Evolutionary conservation across 2,329 filamentous ascomycete species (phyloP).

Genomic region (Neopestalotiopsis clavispora): DNA sequence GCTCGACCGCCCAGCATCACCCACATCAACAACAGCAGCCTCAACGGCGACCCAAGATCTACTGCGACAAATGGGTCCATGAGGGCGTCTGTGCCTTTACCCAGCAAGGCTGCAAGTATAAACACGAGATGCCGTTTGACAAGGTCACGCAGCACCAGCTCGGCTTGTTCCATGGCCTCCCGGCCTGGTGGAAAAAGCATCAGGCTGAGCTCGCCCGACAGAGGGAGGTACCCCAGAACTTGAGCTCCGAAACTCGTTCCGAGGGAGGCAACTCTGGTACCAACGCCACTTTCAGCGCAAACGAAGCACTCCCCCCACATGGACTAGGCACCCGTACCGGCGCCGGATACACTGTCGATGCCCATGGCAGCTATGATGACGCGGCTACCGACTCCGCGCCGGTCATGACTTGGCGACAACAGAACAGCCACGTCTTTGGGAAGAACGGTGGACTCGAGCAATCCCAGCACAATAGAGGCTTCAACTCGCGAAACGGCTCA

Average conservation of each 20-base stretch:
- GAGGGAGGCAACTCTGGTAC: background rate
- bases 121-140: constrained; percentile 86
- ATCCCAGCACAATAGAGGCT: background rate
- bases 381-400: background rate
- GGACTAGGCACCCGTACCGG: background rate
- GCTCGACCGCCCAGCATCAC: background rate
- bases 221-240: constrained; percentile 28
- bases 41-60: constrained; percentile 62
- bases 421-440: constrained; percentile 5
- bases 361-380: background rate
- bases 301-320: background rate
- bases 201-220: constrained; percentile 48
- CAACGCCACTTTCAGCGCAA: background rate
- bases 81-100: constrained; percentile 84
- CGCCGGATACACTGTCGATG: background rate
- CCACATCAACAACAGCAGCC: constrained; percentile 6
- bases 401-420: constrained; percentile 1
- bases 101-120: constrained; percentile 86
- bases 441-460: background rate
- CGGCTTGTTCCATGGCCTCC: constrained; percentile 72
- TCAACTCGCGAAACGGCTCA: background rate
- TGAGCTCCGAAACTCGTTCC: constrained; percentile 2
- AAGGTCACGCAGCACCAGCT: constrained; percentile 68
- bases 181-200: constrained; percentile 63
- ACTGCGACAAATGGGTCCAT: constrained; percentile 90